Evolutionary conservation across 495 filamentous ascomycete species (phyloP).

Genomic region (Penicillium fimorum): DNA sequence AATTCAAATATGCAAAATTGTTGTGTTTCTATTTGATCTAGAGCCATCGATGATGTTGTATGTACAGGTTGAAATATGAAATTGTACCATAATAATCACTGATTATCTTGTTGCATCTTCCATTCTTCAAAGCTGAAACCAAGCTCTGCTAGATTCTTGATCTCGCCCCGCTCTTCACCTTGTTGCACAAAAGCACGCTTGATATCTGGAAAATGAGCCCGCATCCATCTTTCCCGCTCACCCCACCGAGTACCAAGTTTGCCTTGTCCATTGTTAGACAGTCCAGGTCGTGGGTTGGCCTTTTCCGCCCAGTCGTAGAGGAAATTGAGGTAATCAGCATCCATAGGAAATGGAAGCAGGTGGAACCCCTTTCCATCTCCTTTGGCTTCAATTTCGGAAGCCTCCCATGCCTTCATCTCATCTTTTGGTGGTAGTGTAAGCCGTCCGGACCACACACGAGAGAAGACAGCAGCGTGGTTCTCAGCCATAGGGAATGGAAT

Average conservation of each 20-base stretch:
- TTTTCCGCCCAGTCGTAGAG: slow-evolving; percentile 58
- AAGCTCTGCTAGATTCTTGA: slow-evolving; percentile 55
- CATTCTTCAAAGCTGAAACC: slow-evolving; percentile 57
- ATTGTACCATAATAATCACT: slow-evolving; percentile 7
- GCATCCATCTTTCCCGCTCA: slow-evolving; percentile 61
- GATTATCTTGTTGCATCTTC: slow-evolving; percentile 24
- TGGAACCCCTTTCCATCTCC: slow-evolving; percentile 60
- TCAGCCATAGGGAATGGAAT: slow-evolving; percentile 81
- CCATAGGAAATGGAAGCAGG: slow-evolving; percentile 66
- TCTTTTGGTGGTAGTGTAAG: slow-evolving; percentile 58
- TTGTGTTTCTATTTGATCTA: not conserved
- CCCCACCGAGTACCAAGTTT: slow-evolving; percentile 69
- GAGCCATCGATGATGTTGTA: not conserved
- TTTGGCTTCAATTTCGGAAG: slow-evolving; percentile 31
- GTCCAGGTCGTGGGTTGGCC: slow-evolving; percentile 40
- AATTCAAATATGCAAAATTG: not conserved
- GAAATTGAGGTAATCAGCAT: slow-evolving; percentile 76
- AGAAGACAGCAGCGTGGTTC: slow-evolving; percentile 73
- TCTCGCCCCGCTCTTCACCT: slow-evolving; percentile 41
- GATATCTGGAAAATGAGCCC: slow-evolving; percentile 54
- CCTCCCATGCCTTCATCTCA: slow-evolving; percentile 70
- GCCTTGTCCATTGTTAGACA: slow-evolving; percentile 51
- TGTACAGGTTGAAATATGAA: not conserved
- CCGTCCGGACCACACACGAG: slow-evolving; percentile 69
- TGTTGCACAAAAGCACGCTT: slow-evolving; percentile 52